Base-by-base conservation (phyloP, 306 rosid species). In the Medicago ruthenica region DNA sequence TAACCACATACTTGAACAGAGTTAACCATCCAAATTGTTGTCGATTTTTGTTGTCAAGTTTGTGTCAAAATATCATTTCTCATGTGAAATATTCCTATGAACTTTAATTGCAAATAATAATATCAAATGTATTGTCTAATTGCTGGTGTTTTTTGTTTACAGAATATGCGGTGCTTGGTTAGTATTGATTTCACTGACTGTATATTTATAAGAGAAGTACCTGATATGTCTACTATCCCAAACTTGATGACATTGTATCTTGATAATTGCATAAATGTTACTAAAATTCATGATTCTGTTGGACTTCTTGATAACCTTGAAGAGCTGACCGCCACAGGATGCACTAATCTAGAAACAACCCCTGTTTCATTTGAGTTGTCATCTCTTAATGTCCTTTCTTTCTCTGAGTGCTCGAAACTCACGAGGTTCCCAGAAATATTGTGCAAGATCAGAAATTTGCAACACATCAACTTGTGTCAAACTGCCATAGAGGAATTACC, bases 281-380 rank as follows among this genome's bases (percentile, higher is more conserved):
- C 64, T 12, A 58, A 58, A 22, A 58, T 58, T 12, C 64, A 58
- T 12, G 39, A 58, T 24, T 58, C 64, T 22, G 64, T 58, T 58
- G 64, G 64, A 58, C 22, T 58, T 13, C 39, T 58, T 58, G 64
- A 13, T 22, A 58, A 58, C 16, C 64, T 58, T 22, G 5, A 21
- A 21, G 64, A 58, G 64, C 64, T 58, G 64, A 58, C 64, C 22
- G 64, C 64, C 64, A 58, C 64, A 22, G 37, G 39, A 58, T 58
- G 64, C 39, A 12, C 39, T 58, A 58, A 22, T 58, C 39, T 58
- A 12, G 15, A 27, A 58, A 22, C 16, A 58, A 58, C 22, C 64
- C 39, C 64, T 1, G 34, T 12, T 3, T 16, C 37, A 58, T 58
- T 58, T 39, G 7, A 22, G 37, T 12, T 58, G 37, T 6, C 64